Conservation (phyloP, 1,139 yeast genomes). For the Scheffersomyces segobiensis region DNA sequence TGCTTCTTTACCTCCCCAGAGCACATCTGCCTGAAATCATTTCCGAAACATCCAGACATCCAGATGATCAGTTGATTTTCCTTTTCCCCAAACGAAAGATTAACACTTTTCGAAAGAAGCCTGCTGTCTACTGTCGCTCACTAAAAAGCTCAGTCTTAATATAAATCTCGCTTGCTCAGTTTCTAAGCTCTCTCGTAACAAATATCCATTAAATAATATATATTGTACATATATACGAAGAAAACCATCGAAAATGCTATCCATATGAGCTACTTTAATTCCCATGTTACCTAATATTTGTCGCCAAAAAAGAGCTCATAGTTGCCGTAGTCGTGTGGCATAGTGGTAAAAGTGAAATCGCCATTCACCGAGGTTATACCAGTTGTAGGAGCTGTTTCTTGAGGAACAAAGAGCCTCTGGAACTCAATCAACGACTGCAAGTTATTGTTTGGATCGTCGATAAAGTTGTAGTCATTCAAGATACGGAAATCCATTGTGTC, state of each 20-base stretch:
- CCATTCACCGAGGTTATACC: not conserved
- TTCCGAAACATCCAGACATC: no score
- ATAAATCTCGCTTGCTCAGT: not conserved
- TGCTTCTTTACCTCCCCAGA: no score
- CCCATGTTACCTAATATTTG: not conserved
- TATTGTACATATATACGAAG: not conserved
- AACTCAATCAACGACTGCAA: constrained; percentile 18
- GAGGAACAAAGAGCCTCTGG: constrained; percentile 21
- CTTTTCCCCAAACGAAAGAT: no score
- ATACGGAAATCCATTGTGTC: constrained; percentile 8
- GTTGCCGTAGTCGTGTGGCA: constrained; percentile 1
- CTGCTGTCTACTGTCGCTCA: not conserved
- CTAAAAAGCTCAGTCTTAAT: not conserved
- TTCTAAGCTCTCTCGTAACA: not conserved
- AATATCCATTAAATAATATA: not conserved
- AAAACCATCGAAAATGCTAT: not conserved
- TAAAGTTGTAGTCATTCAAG: constrained; percentile 15
- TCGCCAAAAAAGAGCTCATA: not conserved
- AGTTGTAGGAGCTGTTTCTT: not conserved
- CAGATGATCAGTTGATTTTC: no score
- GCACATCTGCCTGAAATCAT: no score
- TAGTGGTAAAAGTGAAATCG: not conserved
- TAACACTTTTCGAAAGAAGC: not conserved
- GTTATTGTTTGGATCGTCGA: constrained; percentile 15
- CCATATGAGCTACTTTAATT: not conserved